Evolutionary conservation across 2,329 filamentous ascomycete genomes (phyloP), one percentile per base, ranked within the genome.

Genomic region (Alternaria postmessia): DNA sequence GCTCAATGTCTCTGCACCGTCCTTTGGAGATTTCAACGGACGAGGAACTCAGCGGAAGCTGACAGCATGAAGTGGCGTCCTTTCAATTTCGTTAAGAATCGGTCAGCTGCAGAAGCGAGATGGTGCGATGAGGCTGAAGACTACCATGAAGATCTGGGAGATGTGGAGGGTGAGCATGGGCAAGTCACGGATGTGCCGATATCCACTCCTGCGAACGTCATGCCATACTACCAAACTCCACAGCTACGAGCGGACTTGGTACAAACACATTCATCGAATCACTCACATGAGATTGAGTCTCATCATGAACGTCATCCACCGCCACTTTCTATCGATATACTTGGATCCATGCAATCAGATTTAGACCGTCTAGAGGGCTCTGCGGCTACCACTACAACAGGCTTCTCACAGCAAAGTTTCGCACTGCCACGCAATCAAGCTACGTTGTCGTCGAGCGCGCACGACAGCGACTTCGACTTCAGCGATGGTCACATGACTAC

Each of bases 391-490:
- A 66, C 68, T 36, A 64, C 69, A 14, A 58, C 57, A 11, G 74
- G 76, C 47, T 72, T 68, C 53, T 73, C 71, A 1, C 71, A 72
- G 16, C 67, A 69, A 28, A 69, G 68, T 7, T 62, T 74, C 2
- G 62, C 70, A 1, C 59, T 72, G 2, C 56, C 67, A 1, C 66
- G 73, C n/a, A 62, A 55, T 14, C 69, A 72, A 42, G 73, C 69
- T 47, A 59, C 64, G 3, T 43, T 59, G 4, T 55, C 59, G 7
- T 58, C 67, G 7, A 69, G 59, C 22, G 62, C 61, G 22, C 66
- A 75, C 28, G 65, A 74, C 20, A 80, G 79, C 55, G 70, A 72
- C 12, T 78, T 81, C 62, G 78, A 81, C 63, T 81, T 82, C 69
- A 68, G 64, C 20, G 75, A 71, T 51, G 77, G 78, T 12, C 76